Percentiles rank a stretch among this genome's conserved stretches.
Evolutionary conservation across 2,329 filamentous ascomycete species (phyloP).

Genomic region (Cryphonectria nitschkei): DNA sequence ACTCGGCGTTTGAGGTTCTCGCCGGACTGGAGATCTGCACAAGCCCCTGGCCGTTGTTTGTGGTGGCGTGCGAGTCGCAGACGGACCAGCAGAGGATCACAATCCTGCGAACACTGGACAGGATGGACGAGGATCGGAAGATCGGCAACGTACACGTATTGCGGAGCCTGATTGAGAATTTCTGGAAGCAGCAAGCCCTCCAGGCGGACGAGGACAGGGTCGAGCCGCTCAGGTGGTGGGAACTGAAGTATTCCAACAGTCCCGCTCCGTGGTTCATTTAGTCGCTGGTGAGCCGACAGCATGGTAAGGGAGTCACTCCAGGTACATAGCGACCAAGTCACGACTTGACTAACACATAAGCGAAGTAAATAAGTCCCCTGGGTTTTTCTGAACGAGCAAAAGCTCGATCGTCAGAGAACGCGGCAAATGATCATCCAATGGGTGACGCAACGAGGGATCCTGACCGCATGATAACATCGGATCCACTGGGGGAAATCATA

Average conservation of each 20-base stretch:
- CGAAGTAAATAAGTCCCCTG: not conserved
- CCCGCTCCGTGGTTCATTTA: conserved; percentile 42
- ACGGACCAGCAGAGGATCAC: conserved; percentile 46
- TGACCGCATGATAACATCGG: not conserved
- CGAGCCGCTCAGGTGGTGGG: conserved; percentile 44
- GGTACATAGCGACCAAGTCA: not conserved
- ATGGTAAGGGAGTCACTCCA: not conserved
- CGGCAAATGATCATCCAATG: not conserved
- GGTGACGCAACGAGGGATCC: not conserved
- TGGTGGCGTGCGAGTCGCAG: conserved; percentile 49
- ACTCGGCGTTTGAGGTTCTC: conserved; percentile 43
- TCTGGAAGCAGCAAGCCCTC: conserved; percentile 52
- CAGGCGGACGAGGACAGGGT: conserved; percentile 37
- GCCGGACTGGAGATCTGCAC: conserved; percentile 46
- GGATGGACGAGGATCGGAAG: conserved; percentile 46
- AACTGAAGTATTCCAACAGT: conserved; percentile 41
- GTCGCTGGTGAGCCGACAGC: conserved; percentile 4
- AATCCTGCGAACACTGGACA: conserved; percentile 45
- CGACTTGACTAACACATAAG: not conserved
- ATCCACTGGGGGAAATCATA: not conserved
- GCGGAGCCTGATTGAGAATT: conserved; percentile 46
- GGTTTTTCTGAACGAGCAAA: not conserved
- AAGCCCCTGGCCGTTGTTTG: conserved; percentile 54
- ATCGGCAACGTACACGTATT: conserved; percentile 52
- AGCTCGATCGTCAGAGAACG: not conserved